Base-by-base conservation (phyloP, 495 filamentous ascomycete genomes). In the Penicillium manginii region DNA sequence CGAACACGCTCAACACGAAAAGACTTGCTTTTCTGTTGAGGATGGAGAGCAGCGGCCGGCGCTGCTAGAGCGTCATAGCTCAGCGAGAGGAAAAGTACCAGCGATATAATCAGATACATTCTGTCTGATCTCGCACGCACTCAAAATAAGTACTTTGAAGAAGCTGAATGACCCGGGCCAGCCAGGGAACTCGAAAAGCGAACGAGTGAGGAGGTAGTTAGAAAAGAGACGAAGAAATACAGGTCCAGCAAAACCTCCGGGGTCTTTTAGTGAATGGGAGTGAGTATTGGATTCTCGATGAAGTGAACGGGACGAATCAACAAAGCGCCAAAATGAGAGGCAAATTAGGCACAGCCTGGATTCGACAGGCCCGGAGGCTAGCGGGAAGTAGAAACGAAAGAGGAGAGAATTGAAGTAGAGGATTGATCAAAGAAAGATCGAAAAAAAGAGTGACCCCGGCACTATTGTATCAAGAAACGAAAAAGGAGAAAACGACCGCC, bases 1-100 rank as follows among this genome's bases (percentile, higher is more conserved):
- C 76, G 72, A 15, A 84, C 68, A 53, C 83, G 78, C 29, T 85
- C 80, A 42, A 90, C 76, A 61, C 82, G 87, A 78, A 86, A 90
- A 53, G 78, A 82, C 50, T 70, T 64, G 63, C 67, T 61, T 60
- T 71, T 64, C 15, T 52, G 60, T 45, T 69, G 69, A n/a, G 62
- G 54, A 9, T 23, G 56, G 7, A 57, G 21, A 46, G 58, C 32
- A 26, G 50, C 42, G 2, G 69, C 60, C 2, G 77, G 77, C 18
- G 69, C 70, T 21, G 74, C 68, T 15, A 77, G 53, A 54, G 63
- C 74, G 15, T 80, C 73, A 60, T 78, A 77, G 63, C 66, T 64
- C 65, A 76, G 55, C 21, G 57, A 70, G 57, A 76, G 54, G 9
- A 66, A 59, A 9, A 73, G 40, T 18, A 67, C n/a, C 53, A 75